Conservation (phyloP, 306 rosid species). For the Trifolium fragiferum region DNA sequence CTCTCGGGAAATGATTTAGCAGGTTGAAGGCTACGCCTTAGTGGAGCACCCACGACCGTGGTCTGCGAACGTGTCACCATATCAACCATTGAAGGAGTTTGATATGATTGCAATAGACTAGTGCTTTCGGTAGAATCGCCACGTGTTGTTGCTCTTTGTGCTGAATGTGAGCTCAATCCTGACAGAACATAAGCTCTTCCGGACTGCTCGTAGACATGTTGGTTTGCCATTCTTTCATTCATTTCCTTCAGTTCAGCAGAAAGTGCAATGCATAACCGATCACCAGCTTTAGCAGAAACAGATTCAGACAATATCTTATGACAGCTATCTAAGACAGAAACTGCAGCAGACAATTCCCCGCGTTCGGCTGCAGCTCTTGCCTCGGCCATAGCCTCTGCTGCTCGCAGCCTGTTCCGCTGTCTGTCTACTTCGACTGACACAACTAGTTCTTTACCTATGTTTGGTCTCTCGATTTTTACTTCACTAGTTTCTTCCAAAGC, state of each 20-base stretch:
- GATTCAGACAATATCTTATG: constrained; percentile 66
- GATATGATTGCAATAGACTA: constrained; percentile 79
- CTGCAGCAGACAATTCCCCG: constrained; percentile 78
- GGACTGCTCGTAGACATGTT: constrained; percentile 79
- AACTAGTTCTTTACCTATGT: constrained; percentile 46
- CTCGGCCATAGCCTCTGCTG: constrained; percentile 84
- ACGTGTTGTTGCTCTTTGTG: constrained; percentile 95
- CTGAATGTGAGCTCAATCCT: constrained; percentile 95
- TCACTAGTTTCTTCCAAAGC: constrained; percentile 58
- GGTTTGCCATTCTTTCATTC: constrained; percentile 92
- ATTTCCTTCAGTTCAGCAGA: constrained; percentile 86
- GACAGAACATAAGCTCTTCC: constrained; percentile 96
- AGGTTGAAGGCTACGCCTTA: constrained; percentile 57
- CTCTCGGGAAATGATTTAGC: constrained; percentile 71
- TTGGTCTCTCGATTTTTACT: constrained; percentile 78
- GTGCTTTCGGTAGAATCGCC: constrained; percentile 86
- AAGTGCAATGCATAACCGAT: constrained; percentile 67
- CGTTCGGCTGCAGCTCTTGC: constrained; percentile 84
- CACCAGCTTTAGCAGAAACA: constrained; percentile 69
- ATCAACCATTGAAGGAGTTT: constrained; percentile 91
- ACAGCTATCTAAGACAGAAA: constrained; percentile 73
- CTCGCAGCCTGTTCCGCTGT: constrained; percentile 80
- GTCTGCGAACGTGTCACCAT: constrained; percentile 90
- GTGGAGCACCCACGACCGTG: constrained; percentile 60
- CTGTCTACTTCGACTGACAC: constrained; percentile 91